Base-by-base conservation (phyloP, 768 basidiomycete genomes). In the Omphalotus guepiniiformis region DNA sequence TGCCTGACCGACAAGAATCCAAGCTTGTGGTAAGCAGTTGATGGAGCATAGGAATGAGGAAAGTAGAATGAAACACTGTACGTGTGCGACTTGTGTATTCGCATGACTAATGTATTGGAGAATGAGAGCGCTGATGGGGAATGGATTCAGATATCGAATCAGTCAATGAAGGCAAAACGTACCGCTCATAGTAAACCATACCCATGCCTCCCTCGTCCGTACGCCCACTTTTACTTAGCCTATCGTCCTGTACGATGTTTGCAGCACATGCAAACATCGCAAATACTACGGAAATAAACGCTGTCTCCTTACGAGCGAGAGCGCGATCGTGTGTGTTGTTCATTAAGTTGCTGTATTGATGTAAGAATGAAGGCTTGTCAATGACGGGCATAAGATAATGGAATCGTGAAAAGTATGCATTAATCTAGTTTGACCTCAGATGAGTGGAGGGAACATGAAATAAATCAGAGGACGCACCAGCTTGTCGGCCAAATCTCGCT, bases 1-100 rank as follows among this genome's bases (percentile, higher is more conserved):
- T 19, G 89, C 93, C 63, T 94, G 93, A 35, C 93, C 93, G 46
- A 93, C 80, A 48, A 93, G 75, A 53, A 94, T 79, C 93, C 93
- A 95, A 25, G 92, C 90, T 67, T 93, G 93, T 2, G 93, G 93
- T 42, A 95, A 78, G 60, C 92, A 93, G 59, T 95, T 95, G 56
- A 94, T 77, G 45, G 91, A 92, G 61, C 92, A 93, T 50, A 95
- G 72, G 70, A 93, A 94, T 1, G 91, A 86, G 42, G 92, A 85
- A 76, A 93, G 79, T 47, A 95, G 74, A 52, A 90, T 79, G 62
- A 93, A 85, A 64, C 88, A 88, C 70, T 94, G 93, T 25, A 94
- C 92, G 63, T 94, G 93, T 27, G 83, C 78, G 42, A 88, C 72
- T 63, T 93, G 87, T 32, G 83, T 89, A 47, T 84, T 88, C 36